Conservation (phyloP, 2,329 filamentous ascomycete species). For the Neonectria punicea region DNA sequence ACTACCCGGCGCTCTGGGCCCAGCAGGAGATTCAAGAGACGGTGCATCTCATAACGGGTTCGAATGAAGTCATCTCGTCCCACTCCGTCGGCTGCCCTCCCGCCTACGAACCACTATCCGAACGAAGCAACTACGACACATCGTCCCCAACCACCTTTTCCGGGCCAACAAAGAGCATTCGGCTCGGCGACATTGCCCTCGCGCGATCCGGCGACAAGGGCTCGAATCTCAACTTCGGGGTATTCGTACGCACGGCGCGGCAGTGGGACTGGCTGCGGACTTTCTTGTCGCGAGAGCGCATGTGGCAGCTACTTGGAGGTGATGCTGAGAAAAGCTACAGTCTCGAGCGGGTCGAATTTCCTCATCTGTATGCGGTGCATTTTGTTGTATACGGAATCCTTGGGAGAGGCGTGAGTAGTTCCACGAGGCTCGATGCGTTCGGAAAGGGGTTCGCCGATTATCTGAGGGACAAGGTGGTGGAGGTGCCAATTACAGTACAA, state of each 20-base stretch:
- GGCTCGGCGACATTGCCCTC: slow-evolving; percentile 13
- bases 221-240: slow-evolving; percentile 17
- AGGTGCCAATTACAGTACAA: slow-evolving; percentile 5
- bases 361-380: slow-evolving; percentile 15
- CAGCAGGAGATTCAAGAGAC: slow-evolving; percentile 7
- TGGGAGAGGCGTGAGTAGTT: slow-evolving; percentile 19
- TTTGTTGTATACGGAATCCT: slow-evolving; percentile 19
- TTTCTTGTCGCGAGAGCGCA: slow-evolving; percentile 7
- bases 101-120: slow-evolving; percentile 6
- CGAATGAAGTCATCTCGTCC: neutral
- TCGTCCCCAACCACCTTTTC: neutral
- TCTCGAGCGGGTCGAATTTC: slow-evolving; percentile 21
- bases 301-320: slow-evolving; percentile 7
- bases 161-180: slow-evolving; percentile 1
- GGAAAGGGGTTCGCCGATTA: slow-evolving; percentile 24
- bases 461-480: slow-evolving; percentile 16
- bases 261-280: slow-evolving; percentile 21
- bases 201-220: slow-evolving; percentile 23
- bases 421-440: slow-evolving; percentile 19
- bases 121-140: slow-evolving; percentile 12
- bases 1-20: slow-evolving; percentile 25
- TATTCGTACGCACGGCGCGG: slow-evolving; percentile 8
- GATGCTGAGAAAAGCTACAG: slow-evolving; percentile 9
- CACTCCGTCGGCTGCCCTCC: neutral
- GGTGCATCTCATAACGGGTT: slow-evolving; percentile 1